These are phyloP conservation scores for Paraconiothyrium sp. DNA, from an alignment of 2,329 filamentous ascomycete species.

Conservation along the genomic window DNA sequence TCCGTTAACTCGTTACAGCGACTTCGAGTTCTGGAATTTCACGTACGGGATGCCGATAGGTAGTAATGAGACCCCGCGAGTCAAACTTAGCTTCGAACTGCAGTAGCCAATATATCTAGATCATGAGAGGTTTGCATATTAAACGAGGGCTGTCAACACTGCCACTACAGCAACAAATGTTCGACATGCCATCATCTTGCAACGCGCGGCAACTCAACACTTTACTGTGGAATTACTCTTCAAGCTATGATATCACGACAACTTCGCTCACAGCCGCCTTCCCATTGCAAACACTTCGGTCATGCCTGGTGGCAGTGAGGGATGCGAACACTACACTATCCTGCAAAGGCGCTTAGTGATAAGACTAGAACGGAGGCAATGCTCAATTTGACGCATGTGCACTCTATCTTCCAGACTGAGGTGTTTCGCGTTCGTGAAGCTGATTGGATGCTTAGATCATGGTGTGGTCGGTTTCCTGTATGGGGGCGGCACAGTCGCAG, in stretches of 20 bases:
- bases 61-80: constrained; percentile 35
- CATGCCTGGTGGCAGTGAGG: background rate
- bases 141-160: background rate
- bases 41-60: constrained; percentile 51
- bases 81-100: constrained; percentile 35
- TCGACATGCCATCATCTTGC: too few relatives aligned
- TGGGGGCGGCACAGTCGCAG: constrained; percentile 9
- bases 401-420: background rate
- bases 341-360: background rate
- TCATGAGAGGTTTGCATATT: too few relatives aligned
- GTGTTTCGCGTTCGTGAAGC: background rate
- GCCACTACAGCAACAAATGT: too few relatives aligned
- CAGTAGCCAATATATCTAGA: background rate
- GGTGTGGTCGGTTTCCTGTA: background rate
- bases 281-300: background rate
- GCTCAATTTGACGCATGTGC: background rate
- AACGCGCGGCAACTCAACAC: too few relatives aligned
- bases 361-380: background rate
- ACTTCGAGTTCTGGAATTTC: constrained; percentile 56
- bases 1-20: constrained; percentile 26
- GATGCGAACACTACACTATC: background rate
- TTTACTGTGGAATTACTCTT: too few relatives aligned
- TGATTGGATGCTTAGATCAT: background rate
- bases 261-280: background rate
- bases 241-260: background rate